phyloP scores from a whole-genome alignment of 495 filamentous ascomycete genomes.

The Saxophila tyrrhenica region DNA sequence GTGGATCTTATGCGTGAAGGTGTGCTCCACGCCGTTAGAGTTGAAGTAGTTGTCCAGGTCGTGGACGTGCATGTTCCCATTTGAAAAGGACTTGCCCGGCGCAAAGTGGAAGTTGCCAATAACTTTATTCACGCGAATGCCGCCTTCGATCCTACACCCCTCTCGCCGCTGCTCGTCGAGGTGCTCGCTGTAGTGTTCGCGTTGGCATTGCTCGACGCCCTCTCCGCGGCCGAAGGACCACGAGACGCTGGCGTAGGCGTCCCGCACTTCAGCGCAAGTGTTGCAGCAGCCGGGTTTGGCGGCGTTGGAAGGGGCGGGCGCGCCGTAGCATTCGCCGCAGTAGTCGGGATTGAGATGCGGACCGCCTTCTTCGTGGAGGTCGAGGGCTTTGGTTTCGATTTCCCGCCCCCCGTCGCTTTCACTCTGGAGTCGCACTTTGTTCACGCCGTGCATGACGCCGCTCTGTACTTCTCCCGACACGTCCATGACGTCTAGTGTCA shows the following conservation, averaged over 20 bases:
- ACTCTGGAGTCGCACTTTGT: conserved; percentile 70
- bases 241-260: conserved; percentile 75
- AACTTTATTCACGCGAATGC: conserved; percentile 92
- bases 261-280: conserved; percentile 91
- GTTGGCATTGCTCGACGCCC: conserved; percentile 87
- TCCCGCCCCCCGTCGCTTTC: conserved; percentile 63
- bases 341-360: conserved; percentile 79
- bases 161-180: conserved; percentile 78
- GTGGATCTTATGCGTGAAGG: conserved; percentile 85
- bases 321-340: conserved; percentile 90
- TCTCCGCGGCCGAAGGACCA: conserved; percentile 93
- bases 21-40: conserved; percentile 41
- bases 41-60: conserved; percentile 83
- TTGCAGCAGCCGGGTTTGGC: conserved; percentile 79
- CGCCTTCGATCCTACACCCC: conserved; percentile 90
- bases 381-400: conserved; percentile 60
- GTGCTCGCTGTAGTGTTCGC: conserved; percentile 83
- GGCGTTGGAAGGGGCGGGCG: conserved; percentile 55
- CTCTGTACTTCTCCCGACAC: conserved; percentile 92
- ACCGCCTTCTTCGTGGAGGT: conserved; percentile 60
- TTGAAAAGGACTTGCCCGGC: conserved; percentile 85
- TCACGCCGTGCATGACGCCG: conserved; percentile 83
- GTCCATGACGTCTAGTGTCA: conserved; percentile 98
- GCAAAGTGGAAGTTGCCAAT: conserved; percentile 98
- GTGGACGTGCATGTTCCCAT: conserved; percentile 92